These are phyloP conservation scores for Phytophthora aleatoria DNA, from an alignment of 352 stramenopile genomes.

Conservation along the genomic window DNA sequence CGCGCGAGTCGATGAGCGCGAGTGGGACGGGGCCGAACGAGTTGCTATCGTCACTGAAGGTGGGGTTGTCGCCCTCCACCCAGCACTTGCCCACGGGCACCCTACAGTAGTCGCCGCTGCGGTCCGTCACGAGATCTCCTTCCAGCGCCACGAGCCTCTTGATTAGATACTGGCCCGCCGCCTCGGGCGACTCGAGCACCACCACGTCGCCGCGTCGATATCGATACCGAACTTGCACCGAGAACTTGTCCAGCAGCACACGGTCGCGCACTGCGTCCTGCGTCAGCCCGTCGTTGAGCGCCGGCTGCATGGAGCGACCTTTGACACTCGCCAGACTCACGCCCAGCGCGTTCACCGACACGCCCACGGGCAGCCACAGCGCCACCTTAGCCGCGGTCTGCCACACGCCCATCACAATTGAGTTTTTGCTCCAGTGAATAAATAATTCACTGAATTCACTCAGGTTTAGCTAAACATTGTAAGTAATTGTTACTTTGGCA, in stretches of 20 bases:
- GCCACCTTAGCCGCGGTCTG: constrained; percentile 59
- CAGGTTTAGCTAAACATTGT: neutral
- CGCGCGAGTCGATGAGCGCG: constrained; percentile 79
- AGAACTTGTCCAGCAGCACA: constrained; percentile 89
- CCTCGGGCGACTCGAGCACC: constrained; percentile 72
- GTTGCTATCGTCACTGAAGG: constrained; percentile 82
- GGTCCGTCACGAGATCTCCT: constrained; percentile 72
- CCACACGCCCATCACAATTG: constrained; percentile 54
- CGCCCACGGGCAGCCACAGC: constrained; percentile 83
- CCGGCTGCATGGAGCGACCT: constrained; percentile 85
- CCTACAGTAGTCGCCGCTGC: constrained; percentile 35
- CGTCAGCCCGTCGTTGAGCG: constrained; percentile 73
- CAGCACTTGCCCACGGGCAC: constrained; percentile 84
- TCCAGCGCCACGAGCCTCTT: constrained; percentile 83
- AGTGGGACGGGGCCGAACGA: constrained; percentile 77
- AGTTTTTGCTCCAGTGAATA: neutral
- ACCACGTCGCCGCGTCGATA: constrained; percentile 80
- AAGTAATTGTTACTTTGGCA: neutral
- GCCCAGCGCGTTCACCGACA: constrained; percentile 75
- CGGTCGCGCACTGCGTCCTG: constrained; percentile 73
- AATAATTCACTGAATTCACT: neutral
- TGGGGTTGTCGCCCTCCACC: constrained; percentile 82
- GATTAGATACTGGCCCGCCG: constrained; percentile 61
- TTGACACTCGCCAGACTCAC: constrained; percentile 78
- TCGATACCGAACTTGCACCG: constrained; percentile 69